A percentile compares a stretch with the other conserved stretches of the same genome.
These are phyloP conservation scores for Blastocystis sp. DNA, from an alignment of 352 stramenopile species.

Conservation along the genomic window DNA sequence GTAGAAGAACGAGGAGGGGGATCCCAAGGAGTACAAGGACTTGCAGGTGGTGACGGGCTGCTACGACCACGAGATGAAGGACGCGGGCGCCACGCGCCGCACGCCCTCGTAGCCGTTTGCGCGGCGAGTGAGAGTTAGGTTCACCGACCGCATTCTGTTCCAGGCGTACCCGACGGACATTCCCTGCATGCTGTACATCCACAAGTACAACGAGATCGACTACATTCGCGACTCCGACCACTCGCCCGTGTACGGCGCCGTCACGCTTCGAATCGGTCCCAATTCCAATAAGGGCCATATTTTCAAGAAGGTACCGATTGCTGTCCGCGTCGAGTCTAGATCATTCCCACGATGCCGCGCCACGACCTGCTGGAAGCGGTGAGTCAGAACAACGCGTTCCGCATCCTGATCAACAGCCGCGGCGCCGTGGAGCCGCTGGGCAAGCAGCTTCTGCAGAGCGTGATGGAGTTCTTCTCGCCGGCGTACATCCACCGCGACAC, in stretches of 20 bases:
- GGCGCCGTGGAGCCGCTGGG: conserved; percentile 23
- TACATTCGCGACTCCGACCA: conserved; percentile 56
- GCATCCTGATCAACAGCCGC: conserved; percentile 38
- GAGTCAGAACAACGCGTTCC: conserved; percentile 28
- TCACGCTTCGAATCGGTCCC: conserved; percentile 53
- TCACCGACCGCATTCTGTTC: conserved; percentile 63
- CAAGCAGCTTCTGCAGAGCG: conserved; percentile 30
- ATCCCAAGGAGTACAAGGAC: conserved; percentile 41
- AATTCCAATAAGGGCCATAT: conserved; percentile 57
- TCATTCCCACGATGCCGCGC: conserved; percentile 40
- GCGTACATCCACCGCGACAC: conserved; percentile 16
- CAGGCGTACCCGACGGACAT: conserved; percentile 45
- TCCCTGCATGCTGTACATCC: conserved; percentile 49
- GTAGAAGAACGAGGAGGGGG: conserved; percentile 47
- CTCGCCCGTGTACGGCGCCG: conserved; percentile 60
- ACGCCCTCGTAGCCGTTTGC: conserved; percentile 28
- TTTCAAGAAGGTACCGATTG: conserved; percentile 5
- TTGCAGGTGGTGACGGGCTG: conserved; percentile 18
- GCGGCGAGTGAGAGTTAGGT: conserved; percentile 1
- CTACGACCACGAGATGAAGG: conserved; percentile 65
- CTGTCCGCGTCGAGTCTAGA: neutral
- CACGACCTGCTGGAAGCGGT: conserved; percentile 32
- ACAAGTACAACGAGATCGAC: conserved; percentile 64
- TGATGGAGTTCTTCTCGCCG: neutral
- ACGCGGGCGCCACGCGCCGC: conserved; percentile 29